These are phyloP conservation scores for Macrotyloma uniflorum DNA, from an alignment of 306 rosid species.

Conservation along the genomic window DNA sequence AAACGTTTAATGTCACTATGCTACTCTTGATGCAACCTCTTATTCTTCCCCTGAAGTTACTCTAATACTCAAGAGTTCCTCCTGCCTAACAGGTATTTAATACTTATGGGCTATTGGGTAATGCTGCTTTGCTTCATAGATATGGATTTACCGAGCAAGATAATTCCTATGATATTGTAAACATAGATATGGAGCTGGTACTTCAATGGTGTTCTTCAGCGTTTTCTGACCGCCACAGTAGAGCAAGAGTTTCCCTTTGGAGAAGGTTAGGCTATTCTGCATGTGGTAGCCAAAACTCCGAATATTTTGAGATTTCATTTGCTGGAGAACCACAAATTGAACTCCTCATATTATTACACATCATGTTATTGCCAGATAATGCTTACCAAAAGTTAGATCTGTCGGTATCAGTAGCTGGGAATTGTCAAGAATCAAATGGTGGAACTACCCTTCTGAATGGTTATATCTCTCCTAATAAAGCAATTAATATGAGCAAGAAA, in stretches of 20 bases:
- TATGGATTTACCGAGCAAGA: slow-evolving; percentile 89
- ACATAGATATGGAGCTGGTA: slow-evolving; percentile 79
- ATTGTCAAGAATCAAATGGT: slow-evolving; percentile 39
- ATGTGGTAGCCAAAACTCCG: slow-evolving; percentile 56
- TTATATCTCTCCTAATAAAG: slow-evolving; percentile 25
- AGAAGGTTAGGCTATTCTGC: slow-evolving; percentile 65
- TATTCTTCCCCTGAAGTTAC: slow-evolving; percentile 15
- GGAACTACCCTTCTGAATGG: slow-evolving; percentile 46
- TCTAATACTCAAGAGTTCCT: slow-evolving; percentile 1
- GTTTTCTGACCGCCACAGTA: slow-evolving; percentile 65
- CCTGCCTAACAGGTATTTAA: slow-evolving; percentile 67
- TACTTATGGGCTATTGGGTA: slow-evolving; percentile 82
- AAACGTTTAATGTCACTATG: slow-evolving; percentile 18
- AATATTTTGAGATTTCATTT: slow-evolving; percentile 82
- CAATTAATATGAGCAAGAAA: slow-evolving; percentile 45
- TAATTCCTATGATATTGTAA: slow-evolving; percentile 75
- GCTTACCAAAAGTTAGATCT: slow-evolving; percentile 63
- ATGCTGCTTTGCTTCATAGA: slow-evolving; percentile 94
- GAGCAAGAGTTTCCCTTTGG: slow-evolving; percentile 80
- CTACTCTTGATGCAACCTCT: slow-evolving; percentile 9
- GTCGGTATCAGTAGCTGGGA: slow-evolving; percentile 49
- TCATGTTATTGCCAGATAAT: slow-evolving; percentile 63
- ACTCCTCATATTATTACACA: slow-evolving; percentile 59
- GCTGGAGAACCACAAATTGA: slow-evolving; percentile 86
- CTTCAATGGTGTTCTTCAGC: slow-evolving; percentile 66